Base-by-base conservation (phyloP, 2,329 filamentous ascomycete genomes). In the Colletotrichum sublineola region DNA sequence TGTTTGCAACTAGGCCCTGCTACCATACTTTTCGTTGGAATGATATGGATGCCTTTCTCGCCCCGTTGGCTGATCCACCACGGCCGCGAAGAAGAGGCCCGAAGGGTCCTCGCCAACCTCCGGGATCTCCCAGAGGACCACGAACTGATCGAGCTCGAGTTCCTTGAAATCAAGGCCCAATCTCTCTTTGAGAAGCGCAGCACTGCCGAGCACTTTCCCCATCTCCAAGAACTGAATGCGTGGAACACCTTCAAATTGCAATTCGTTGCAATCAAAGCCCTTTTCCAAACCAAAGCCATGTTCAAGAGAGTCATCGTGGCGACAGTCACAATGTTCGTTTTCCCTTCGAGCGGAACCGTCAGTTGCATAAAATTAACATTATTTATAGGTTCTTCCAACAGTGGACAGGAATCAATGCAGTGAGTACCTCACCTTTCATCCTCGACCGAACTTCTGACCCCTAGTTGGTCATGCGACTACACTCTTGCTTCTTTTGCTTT, bases 141-240 rank as follows among this genome's bases (percentile, higher is more conserved):
- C 77, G 90, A 93, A 68, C 86, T 94, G 0, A 88, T 95, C 48
- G 88, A 92, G 74, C 85, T 94, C 1, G 94, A 96, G 77, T 94
- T 92, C 78, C 87, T 94, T n/a, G 93, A 96, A 79, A 95, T 96
- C 82, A 93, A 94, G 80, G 92, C 93, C 0, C 92, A 94, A 79
- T 91, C 90, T 0, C 80, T 93, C 24, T 96, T 96, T 75, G 93
- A 96, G 81, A 93, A 95, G 82, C 88, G 90, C 44, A 90, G 89
- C 0, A 85, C 92, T 12, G 87, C 88, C 0, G 90, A 92, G 74
- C 85, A 91, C 33, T 94, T 93, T 79, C 93, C 93, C 0, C 84
- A 91, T 44, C 83, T 93, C 18, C 83, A 86, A 2, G 86, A 91
- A 71, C 85, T 86, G 63, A 92, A 89, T 0, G 81, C 84, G 1